Evolutionary conservation across 352 stramenopile species (phyloP), one percentile per base, ranked within the genome.

Genomic region (Pythium phragmitis): DNA sequence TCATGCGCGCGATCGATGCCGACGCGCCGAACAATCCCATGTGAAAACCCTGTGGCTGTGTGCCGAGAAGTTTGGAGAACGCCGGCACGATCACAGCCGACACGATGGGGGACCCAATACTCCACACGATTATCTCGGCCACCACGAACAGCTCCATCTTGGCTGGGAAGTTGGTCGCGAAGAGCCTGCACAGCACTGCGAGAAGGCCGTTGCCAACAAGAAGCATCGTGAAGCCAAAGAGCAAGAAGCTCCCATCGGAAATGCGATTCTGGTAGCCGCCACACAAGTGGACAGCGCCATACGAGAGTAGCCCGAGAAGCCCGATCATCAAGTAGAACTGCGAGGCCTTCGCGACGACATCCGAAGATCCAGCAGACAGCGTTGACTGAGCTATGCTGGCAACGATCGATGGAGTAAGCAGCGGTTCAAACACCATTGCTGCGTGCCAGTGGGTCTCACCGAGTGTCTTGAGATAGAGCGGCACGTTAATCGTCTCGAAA

Each of bases 401-500:
- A 7, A 7, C 28, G 30, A 28, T 17, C 6, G 13, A 30, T 41
- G 2, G 41, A 21, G 14, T 16, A 19, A 47, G 14, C 9, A 23
- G 16, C 3, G 8, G 4, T 14, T 43, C 11, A n/a, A 50, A 33
- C 11, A 78, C 61, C 1, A 60, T 62, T 42, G 70, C 49, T 19
- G 76, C 65, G 43, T 67, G 61, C 9, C 58, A 41, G 11, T 60
- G 76, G 23, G 52, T 80, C 37, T 67, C 68, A 39, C 76, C 74
- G 9, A 80, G 80, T 28, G 74, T 60, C 30, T 75, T 56, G 23
- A 83, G 46, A 48, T 87, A 90, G 4, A 88, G 60, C 47, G 79
- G 75, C 12, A 88, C 72, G 63, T 88, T 88, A 23, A 88, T 73
- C n/a, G 79, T 88, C 70, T 90, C 81, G 47, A 88, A 90, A 11